These are phyloP conservation scores for Chiua virens DNA, from an alignment of 768 basidiomycete genomes.

Conservation along the genomic window DNA sequence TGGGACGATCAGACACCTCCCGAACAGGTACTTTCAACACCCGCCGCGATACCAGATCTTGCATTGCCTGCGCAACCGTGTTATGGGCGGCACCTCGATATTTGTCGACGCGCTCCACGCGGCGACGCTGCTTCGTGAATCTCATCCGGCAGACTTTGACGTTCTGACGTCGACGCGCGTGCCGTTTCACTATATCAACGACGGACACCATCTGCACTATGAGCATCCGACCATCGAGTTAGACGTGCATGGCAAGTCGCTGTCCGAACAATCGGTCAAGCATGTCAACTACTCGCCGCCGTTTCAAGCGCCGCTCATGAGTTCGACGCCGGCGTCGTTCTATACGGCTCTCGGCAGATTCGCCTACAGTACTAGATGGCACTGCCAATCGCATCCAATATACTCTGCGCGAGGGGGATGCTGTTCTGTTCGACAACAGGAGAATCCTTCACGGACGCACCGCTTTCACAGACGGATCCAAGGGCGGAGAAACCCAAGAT, in stretches of 20 bases:
- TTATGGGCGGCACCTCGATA: conserved; percentile 78
- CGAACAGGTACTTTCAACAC: conserved; percentile 77
- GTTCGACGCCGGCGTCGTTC: conserved; percentile 50
- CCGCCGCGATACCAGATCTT: conserved; percentile 93
- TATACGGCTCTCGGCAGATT: conserved; percentile 66
- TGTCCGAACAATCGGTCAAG: conserved; percentile 38
- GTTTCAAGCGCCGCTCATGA: conserved; percentile 81
- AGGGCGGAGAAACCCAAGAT: conserved; percentile 34
- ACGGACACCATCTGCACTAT: conserved; percentile 76
- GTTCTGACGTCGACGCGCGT: conserved; percentile 64
- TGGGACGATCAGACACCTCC: background rate
- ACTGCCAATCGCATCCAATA: conserved; percentile 55
- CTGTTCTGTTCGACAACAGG: conserved; percentile 90
- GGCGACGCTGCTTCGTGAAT: conserved; percentile 50
- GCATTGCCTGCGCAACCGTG: conserved; percentile 85
- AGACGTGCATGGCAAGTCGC: conserved; percentile 15
- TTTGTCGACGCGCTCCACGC: conserved; percentile 82
- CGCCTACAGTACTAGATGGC: conserved; percentile 53
- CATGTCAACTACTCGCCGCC: conserved; percentile 93
- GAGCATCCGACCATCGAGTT: conserved; percentile 79
- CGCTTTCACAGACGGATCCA: conserved; percentile 54
- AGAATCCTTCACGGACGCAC: conserved; percentile 86
- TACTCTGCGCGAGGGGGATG: conserved; percentile 78
- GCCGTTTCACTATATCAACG: conserved; percentile 90
- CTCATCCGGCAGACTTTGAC: conserved; percentile 52